Evolutionary conservation across 495 filamentous ascomycete species (phyloP), one percentile per base, ranked within the genome.

Genomic region (Trichoderma virens): DNA sequence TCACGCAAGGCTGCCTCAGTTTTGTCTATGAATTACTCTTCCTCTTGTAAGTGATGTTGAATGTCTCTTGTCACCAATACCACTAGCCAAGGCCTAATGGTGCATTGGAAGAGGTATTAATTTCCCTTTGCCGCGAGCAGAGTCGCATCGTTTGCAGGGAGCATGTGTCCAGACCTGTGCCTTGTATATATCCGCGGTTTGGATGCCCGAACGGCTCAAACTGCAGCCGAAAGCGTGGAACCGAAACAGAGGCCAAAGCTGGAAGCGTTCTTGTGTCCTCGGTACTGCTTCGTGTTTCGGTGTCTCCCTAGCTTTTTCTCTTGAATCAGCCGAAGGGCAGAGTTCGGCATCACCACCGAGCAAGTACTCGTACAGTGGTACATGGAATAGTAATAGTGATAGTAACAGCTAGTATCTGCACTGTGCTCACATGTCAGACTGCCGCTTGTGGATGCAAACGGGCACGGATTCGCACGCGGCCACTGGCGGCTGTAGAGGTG

Each of bases 361-460:
- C 43, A 20, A 45, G 1, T 35, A 35, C 2, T 35, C 6, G 1
- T 2, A 35, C 6, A n/a, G n/a, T n/a, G n/a, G n/a, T n/a, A n/a
- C n/a, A n/a, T 1, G 13, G 34, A 35, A 35, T 6, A 35, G 6
- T 7, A 35, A 35, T 0, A 35, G 0, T 7, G 6, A 35, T 5
- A 35, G 34, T 35, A 35, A 6, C 6, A 35, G 41, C 41, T 45
- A 18, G 41, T 5, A 25, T 18, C 5, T 14, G 9, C 51, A 56
- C 51, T 56, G 51, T 56, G 51, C 51, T 56, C 51, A 30, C 51
- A 56, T 56, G 51, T 30, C 51, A 28, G 51, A 14, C 51, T 56
- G 51, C 51, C 51, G 51, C 51, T 28, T 56, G 51, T 30, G 51
- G 51, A 56, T 25, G 51, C 25, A 56, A 3, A 56, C 25, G 13